These are phyloP conservation scores for Cladosporium sp. DNA, from an alignment of 2,329 filamentous ascomycete species.

Conservation along the genomic window DNA sequence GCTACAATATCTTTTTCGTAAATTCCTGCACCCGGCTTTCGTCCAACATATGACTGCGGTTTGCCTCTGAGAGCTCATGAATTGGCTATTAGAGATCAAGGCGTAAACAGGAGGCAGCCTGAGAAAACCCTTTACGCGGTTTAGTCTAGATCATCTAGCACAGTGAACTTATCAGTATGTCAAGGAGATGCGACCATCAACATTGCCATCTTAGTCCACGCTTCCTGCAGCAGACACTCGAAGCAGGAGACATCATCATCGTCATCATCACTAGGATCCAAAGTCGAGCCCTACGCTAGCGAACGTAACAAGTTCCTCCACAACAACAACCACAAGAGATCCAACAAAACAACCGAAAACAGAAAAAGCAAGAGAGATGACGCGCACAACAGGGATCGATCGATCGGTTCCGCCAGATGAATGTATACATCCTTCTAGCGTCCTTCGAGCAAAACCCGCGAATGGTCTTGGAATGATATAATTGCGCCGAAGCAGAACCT, in stretches of 20 bases:
- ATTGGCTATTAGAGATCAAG: no score
- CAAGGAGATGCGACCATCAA: not conserved
- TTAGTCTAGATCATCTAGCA: not conserved
- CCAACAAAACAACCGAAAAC: not conserved
- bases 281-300: not conserved
- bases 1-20: no score
- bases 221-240: not conserved
- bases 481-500: constrained; percentile 4
- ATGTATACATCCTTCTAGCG: constrained; percentile 2
- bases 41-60: no score
- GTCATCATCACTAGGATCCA: not conserved
- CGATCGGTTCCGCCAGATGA: not conserved
- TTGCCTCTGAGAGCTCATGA: no score
- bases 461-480: not conserved
- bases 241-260: not conserved
- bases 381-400: not conserved
- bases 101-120: no score
- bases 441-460: not conserved
- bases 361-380: not conserved
- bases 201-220: not conserved
- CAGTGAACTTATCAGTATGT: not conserved
- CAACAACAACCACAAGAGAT: not conserved
- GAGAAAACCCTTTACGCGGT: no score
- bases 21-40: no score
- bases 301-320: not conserved